A percentile compares a stretch with the other conserved stretches of the same genome.
Conservation (phyloP, 1,284 basidiomycete genomes). For the Pseudozyma sp. region DNA sequence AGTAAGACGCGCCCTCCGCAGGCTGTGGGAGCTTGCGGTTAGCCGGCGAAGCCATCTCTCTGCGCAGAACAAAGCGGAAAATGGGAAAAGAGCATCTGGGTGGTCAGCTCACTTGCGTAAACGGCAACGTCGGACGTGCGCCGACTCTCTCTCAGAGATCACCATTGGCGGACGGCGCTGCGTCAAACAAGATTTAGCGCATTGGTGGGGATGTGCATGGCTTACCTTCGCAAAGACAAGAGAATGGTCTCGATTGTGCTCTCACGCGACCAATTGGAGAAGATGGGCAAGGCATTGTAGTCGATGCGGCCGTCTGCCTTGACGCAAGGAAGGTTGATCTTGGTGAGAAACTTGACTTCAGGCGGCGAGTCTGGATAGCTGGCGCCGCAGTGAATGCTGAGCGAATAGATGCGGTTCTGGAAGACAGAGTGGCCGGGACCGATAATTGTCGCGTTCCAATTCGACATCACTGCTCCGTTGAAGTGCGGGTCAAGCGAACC, state of each 20-base stretch:
- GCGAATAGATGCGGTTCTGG: conserved; percentile 97
- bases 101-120: conserved; percentile 1
- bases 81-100: background rate
- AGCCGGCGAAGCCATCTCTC: conserved; percentile 90
- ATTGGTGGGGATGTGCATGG: conserved; percentile 20
- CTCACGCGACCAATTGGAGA: conserved; percentile 64
- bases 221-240: conserved; percentile 64
- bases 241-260: conserved; percentile 67
- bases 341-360: conserved; percentile 84
- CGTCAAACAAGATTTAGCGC: conserved; percentile 14
- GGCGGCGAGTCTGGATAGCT: conserved; percentile 85
- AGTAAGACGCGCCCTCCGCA: conserved; percentile 77
- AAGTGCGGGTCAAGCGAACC: background rate
- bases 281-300: conserved; percentile 55
- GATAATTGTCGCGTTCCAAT: conserved; percentile 99
- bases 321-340: conserved; percentile 96
- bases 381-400: conserved; percentile 88
- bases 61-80: conserved; percentile 68
- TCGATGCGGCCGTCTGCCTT: conserved; percentile 76
- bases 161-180: conserved; percentile 2
- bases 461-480: conserved; percentile 76
- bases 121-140: background rate
- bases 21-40: conserved; percentile 97
- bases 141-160: background rate
- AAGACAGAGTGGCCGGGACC: conserved; percentile 93